Evolutionary conservation across 495 filamentous ascomycete species (phyloP).

Genomic region (Podospora pseudocomata): DNA sequence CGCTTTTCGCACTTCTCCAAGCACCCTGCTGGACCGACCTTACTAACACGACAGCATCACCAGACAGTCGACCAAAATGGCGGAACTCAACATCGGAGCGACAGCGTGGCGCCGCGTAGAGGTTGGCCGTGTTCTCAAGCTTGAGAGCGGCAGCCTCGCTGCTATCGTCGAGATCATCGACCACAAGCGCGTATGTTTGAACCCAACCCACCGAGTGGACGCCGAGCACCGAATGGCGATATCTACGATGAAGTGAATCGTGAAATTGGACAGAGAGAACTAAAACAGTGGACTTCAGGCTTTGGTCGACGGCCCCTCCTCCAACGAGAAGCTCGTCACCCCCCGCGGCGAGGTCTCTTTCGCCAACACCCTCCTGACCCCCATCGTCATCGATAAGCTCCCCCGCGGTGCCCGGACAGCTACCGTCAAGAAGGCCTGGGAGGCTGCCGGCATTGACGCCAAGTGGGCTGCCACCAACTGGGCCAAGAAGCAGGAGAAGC

Average conservation of each 20-base stretch:
- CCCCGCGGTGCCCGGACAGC: slow-evolving; percentile 81
- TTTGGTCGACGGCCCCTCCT: slow-evolving; percentile 88
- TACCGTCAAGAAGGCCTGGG: slow-evolving; percentile 79
- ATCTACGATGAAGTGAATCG: slow-evolving; percentile 1
- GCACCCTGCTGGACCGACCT: slow-evolving; percentile 7
- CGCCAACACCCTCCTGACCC: slow-evolving; percentile 78
- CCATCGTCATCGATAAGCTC: slow-evolving; percentile 81
- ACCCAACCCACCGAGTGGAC: slow-evolving; percentile 10
- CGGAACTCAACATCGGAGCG: slow-evolving; percentile 34
- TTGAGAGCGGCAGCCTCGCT: slow-evolving; percentile 79
- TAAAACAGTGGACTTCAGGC: slow-evolving; percentile 58
- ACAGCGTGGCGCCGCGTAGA: slow-evolving; percentile 81
- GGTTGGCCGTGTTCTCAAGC: slow-evolving; percentile 85
- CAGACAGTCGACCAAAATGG: slow-evolving; percentile 34
- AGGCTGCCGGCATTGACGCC: slow-evolving; percentile 77
- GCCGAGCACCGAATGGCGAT: slow-evolving; percentile 7
- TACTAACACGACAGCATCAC: slow-evolving; percentile 27
- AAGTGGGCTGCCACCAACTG: slow-evolving; percentile 86
- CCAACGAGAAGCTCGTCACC: slow-evolving; percentile 67
- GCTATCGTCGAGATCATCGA: slow-evolving; percentile 98
- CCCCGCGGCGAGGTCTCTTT: slow-evolving; percentile 81
- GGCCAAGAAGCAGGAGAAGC: slow-evolving; percentile 82
- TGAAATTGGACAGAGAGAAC: slow-evolving; percentile 20
- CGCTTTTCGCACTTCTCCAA: slow-evolving; percentile 18
- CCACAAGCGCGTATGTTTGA: slow-evolving; percentile 92